Conservation (phyloP, 805 yeast species). For the Ogataea naganishii region DNA sequence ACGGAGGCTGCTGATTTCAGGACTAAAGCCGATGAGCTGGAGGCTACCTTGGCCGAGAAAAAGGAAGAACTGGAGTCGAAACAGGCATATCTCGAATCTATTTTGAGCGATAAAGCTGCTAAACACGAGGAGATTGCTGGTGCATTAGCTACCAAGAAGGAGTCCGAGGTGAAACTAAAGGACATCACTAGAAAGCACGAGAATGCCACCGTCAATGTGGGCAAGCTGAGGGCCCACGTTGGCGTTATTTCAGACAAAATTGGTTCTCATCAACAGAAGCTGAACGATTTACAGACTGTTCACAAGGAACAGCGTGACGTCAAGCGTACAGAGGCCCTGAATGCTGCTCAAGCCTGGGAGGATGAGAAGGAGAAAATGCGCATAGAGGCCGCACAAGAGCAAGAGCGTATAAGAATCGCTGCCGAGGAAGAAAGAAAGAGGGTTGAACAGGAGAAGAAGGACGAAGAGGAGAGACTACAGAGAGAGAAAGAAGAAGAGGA, state of each 20-base stretch:
- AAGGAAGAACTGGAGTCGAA: slow-evolving; percentile 10
- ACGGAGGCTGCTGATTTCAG: slow-evolving; percentile 29
- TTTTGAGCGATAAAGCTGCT: slow-evolving; percentile 33
- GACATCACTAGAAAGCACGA: slow-evolving; percentile 26
- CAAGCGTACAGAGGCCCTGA: slow-evolving; percentile 33
- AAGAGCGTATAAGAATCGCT: slow-evolving; percentile 32
- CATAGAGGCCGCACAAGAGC: slow-evolving; percentile 34
- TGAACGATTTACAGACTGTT: slow-evolving; percentile 25
- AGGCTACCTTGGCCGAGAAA: slow-evolving; percentile 23
- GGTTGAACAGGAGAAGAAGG: slow-evolving; percentile 30
- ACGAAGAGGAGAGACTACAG: slow-evolving; percentile 24
- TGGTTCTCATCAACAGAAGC: slow-evolving; percentile 35
- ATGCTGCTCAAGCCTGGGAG: slow-evolving; percentile 34
- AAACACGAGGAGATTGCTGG: slow-evolving; percentile 20
- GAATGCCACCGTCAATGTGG: slow-evolving; percentile 29
- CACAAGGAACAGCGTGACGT: slow-evolving; percentile 28
- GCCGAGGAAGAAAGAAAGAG: slow-evolving; percentile 29
- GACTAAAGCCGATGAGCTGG: slow-evolving; percentile 29
- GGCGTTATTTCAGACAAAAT: slow-evolving; percentile 32
- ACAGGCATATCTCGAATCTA: slow-evolving; percentile 26
- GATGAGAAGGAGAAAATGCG: slow-evolving; percentile 35
- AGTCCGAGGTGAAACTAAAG: slow-evolving; percentile 27
- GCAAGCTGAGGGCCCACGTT: slow-evolving; percentile 32
- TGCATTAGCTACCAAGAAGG: slow-evolving; percentile 28
- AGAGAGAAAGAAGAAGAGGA: slow-evolving; percentile 20